Evolutionary conservation across 345 rosid genomes (phyloP).

Genomic region (Brassica juncea): DNA sequence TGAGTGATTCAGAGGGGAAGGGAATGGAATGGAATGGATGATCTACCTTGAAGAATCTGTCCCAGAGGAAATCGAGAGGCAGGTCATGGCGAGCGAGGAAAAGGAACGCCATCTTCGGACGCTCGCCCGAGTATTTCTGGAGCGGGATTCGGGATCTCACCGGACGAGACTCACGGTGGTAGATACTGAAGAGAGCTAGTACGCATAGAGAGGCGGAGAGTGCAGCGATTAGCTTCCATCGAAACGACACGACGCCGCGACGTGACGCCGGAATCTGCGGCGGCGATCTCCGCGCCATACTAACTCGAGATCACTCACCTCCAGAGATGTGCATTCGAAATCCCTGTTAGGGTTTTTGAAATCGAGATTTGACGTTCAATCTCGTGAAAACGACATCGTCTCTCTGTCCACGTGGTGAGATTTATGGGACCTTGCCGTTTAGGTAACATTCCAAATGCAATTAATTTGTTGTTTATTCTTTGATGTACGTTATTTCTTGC

Average conservation of each 20-base stretch:
- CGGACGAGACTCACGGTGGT: constrained; percentile 42
- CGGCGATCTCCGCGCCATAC: constrained; percentile 53
- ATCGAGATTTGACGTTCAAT: constrained; percentile 22
- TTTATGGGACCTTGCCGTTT: constrained; percentile 5
- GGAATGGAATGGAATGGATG: not conserved
- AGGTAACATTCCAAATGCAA: not conserved
- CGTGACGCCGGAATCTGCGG: constrained; percentile 35
- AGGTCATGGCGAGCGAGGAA: constrained; percentile 59
- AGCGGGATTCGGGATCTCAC: constrained; percentile 45
- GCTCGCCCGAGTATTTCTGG: constrained; percentile 41
- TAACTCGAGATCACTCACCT: constrained; percentile 5
- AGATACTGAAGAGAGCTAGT: constrained; percentile 54
- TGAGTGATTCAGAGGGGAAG: not conserved
- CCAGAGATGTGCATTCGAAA: constrained; percentile 15
- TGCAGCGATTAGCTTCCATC: constrained; percentile 64
- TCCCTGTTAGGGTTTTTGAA: not conserved
- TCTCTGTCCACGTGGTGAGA: constrained; percentile 20
- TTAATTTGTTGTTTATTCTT: constrained; percentile 9
- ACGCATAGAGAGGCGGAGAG: constrained; percentile 56
- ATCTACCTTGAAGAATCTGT: constrained; percentile 65
- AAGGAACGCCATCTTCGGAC: constrained; percentile 68
- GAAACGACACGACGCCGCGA: constrained; percentile 55
- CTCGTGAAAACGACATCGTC: constrained; percentile 23
- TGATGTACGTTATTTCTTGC: constrained; percentile 14
- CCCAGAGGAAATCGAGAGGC: constrained; percentile 79